Conservation (phyloP, 305 asterid species). For the Fraxinus paxiana region DNA sequence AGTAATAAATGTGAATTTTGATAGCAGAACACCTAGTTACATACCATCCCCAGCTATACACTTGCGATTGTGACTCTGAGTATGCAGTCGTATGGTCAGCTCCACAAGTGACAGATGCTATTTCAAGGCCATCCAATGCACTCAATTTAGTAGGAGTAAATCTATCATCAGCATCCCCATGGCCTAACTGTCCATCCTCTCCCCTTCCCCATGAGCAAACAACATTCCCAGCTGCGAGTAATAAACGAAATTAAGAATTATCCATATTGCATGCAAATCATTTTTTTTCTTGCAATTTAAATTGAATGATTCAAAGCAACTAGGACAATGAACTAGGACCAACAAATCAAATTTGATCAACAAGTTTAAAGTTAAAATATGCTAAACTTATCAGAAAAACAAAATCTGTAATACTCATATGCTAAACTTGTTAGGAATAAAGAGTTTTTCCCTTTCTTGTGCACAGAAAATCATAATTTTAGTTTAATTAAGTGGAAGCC, state of each 20-base stretch:
- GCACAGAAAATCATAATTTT: not conserved
- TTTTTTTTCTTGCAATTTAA: not conserved
- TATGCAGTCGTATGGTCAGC: slow-evolving; percentile 94
- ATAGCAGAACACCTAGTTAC: not conserved
- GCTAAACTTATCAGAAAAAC: not conserved
- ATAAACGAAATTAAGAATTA: not conserved
- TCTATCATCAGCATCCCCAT: slow-evolving; percentile 93
- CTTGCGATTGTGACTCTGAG: slow-evolving; percentile 60
- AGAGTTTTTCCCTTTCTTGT: not conserved
- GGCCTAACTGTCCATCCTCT: slow-evolving; percentile 99
- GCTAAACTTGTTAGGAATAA: not conserved
- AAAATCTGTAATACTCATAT: not conserved
- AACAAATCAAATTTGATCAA: not conserved
- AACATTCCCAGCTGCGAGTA: slow-evolving; percentile 67
- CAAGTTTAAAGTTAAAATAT: not conserved
- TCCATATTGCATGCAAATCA: not conserved
- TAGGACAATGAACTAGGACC: not conserved
- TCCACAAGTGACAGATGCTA: slow-evolving; percentile 74
- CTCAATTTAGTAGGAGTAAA: slow-evolving; percentile 72
- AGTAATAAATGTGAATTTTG: not conserved
- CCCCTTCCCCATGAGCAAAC: slow-evolving; percentile 99
- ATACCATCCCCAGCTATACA: slow-evolving; percentile 99
- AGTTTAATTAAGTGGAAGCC: not conserved
- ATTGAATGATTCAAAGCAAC: not conserved
- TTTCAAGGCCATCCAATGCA: slow-evolving; percentile 71